These are phyloP conservation scores for Acarospora socialis DNA, from an alignment of 2,329 filamentous ascomycete species.

Conservation along the genomic window DNA sequence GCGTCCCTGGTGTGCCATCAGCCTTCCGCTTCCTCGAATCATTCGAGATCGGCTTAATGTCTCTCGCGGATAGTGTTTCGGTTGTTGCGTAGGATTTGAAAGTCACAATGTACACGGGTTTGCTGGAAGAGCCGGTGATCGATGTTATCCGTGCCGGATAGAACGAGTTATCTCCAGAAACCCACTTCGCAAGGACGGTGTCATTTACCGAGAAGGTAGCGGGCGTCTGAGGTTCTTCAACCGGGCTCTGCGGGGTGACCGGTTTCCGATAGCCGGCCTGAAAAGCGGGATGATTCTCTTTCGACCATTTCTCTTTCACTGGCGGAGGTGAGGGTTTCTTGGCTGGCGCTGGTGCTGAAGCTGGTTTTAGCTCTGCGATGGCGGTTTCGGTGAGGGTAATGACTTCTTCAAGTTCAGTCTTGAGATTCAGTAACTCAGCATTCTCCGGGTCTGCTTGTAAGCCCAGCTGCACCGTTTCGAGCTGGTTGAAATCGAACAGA, in stretches of 20 bases:
- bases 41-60: slow-evolving; percentile 66
- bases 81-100: slow-evolving; percentile 79
- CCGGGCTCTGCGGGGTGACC: slow-evolving; percentile 21
- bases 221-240: slow-evolving; percentile 37
- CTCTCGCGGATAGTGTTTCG: slow-evolving; percentile 66
- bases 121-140: slow-evolving; percentile 80
- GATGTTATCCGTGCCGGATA: slow-evolving; percentile 88
- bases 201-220: slow-evolving; percentile 74
- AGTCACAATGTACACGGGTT: slow-evolving; percentile 85
- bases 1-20: slow-evolving; percentile 52
- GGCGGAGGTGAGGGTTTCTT: slow-evolving; percentile 35
- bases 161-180: slow-evolving; percentile 74
- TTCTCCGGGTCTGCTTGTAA: slow-evolving; percentile 71
- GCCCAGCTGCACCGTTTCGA: slow-evolving; percentile 62
- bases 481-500: slow-evolving; percentile 30
- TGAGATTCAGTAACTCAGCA: slow-evolving; percentile 60
- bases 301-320: slow-evolving; percentile 60
- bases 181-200: slow-evolving; percentile 78
- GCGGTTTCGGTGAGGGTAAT: slow-evolving; percentile 65
- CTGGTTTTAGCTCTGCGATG: slow-evolving; percentile 64
- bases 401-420: slow-evolving; percentile 67
- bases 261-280: slow-evolving; percentile 43
- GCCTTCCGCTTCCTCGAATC: slow-evolving; percentile 69
- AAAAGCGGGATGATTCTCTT: slow-evolving; percentile 67
- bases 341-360: slow-evolving; percentile 31